Percentiles rank a stretch among this genome's conserved stretches.
Evolutionary conservation across 1,284 basidiomycete genomes (phyloP).

Genomic region (Rhodotorula sp.): DNA sequence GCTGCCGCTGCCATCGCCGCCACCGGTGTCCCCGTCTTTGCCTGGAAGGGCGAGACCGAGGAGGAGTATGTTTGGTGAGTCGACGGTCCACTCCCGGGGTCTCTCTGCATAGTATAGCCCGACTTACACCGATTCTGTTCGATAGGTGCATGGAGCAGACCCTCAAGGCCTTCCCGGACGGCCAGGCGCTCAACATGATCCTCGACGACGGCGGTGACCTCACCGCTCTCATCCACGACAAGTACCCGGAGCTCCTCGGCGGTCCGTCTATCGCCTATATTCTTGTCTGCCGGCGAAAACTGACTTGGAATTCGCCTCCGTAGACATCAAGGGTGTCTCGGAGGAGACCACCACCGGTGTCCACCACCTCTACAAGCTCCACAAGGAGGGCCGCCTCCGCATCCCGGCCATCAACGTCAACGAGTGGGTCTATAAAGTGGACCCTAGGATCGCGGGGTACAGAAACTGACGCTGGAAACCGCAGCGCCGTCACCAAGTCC

Average conservation of each 20-base stretch:
- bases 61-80: slow-evolving; percentile 95
- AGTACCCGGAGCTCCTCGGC: slow-evolving; percentile 82
- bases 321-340: slow-evolving; percentile 86
- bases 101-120: background rate
- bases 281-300: background rate
- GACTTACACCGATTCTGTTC: background rate
- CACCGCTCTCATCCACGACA: slow-evolving; percentile 91
- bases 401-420: slow-evolving; percentile 99
- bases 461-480: background rate
- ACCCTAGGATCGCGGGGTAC: background rate
- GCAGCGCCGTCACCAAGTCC: slow-evolving; percentile 90
- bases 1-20: slow-evolving; percentile 97
- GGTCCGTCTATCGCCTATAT: slow-evolving; percentile 53
- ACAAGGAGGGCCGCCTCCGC: slow-evolving; percentile 94
- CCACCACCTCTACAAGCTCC: slow-evolving; percentile 97
- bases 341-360: slow-evolving; percentile 99
- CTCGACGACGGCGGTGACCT: slow-evolving; percentile 99
- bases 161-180: slow-evolving; percentile 64
- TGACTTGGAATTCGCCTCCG: background rate
- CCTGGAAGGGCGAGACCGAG: slow-evolving; percentile 99
- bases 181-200: slow-evolving; percentile 95
- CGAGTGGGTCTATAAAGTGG: slow-evolving; percentile 48
- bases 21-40: slow-evolving; percentile 95
- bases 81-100: background rate
- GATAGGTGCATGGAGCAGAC: slow-evolving; percentile 77